Percentiles rank a stretch among this genome's conserved stretches.
Conservation (phyloP, 169 alveolate genomes). For the Neospora caninum region DNA sequence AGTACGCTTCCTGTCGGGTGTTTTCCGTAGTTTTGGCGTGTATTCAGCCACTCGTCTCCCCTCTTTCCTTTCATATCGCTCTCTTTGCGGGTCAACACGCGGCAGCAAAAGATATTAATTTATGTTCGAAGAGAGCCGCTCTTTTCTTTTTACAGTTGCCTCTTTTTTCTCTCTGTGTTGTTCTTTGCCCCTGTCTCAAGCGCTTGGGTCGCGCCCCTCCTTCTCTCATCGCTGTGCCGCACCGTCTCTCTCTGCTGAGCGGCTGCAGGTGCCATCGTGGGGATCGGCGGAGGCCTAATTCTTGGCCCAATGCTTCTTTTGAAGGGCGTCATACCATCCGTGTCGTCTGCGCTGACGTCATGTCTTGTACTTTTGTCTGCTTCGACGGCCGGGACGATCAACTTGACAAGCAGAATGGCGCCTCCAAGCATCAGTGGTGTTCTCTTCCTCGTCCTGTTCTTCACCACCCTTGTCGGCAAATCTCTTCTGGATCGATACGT, state of each 20-base stretch:
- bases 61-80: too few species aligned
- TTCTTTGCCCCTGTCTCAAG: too few species aligned
- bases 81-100: too few species aligned
- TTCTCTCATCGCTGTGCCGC: background rate
- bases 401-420: background rate
- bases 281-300: slow-evolving; percentile 10
- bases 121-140: too few species aligned
- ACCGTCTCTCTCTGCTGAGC: background rate
- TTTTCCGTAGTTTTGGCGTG: too few species aligned
- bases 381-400: slow-evolving; percentile 8
- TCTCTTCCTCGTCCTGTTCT: slow-evolving; percentile 14
- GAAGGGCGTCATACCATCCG: background rate
- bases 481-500: background rate
- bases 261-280: background rate
- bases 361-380: background rate
- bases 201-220: too few species aligned
- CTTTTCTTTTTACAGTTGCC: too few species aligned
- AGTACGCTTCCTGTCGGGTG: too few species aligned
- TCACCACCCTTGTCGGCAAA: slow-evolving; percentile 7
- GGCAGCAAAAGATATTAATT: too few species aligned
- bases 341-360: background rate
- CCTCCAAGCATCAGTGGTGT: slow-evolving; percentile 11
- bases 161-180: too few species aligned
- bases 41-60: too few species aligned
- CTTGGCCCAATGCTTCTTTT: background rate